Percentiles rank a stretch among this genome's conserved stretches.
These are phyloP conservation scores for Vitellaria paradoxa DNA, from an alignment of 179 eudicot genomes.

Conservation along the genomic window DNA sequence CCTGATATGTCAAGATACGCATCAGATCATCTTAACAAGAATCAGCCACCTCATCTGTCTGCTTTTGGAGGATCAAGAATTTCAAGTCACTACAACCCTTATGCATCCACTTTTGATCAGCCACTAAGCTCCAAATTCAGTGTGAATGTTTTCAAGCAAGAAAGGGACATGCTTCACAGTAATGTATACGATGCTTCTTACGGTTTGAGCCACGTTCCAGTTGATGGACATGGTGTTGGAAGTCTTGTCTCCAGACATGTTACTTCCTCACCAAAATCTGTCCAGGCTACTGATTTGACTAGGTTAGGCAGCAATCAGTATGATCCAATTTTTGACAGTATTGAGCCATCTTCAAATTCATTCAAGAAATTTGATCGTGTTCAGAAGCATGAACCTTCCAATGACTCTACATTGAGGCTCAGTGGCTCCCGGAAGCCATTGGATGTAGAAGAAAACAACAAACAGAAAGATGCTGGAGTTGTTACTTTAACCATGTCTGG, in stretches of 20 bases:
- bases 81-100: constrained; percentile 71
- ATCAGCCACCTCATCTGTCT: constrained; percentile 29
- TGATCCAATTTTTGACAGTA: constrained; percentile 94
- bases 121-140: constrained; percentile 64
- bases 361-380: constrained; percentile 35
- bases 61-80: constrained; percentile 55
- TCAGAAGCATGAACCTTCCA: constrained; percentile 17
- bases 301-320: constrained; percentile 63
- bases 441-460: constrained; percentile 52
- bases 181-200: constrained; percentile 42
- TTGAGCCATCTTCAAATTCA: constrained; percentile 74
- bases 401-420: constrained; percentile 23
- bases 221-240: constrained; percentile 38
- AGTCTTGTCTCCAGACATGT: constrained; percentile 17
- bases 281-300: constrained; percentile 36
- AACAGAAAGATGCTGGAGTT: constrained; percentile 45
- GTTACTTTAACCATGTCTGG: constrained; percentile 38
- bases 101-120: constrained; percentile 85
- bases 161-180: constrained; percentile 33
- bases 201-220: constrained; percentile 34
- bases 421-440: constrained; percentile 43
- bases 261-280: constrained; percentile 20
- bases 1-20: constrained; percentile 33
- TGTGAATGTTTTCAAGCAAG: constrained; percentile 44
- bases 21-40: constrained; percentile 41